Base-by-base conservation (phyloP, 2,329 filamentous ascomycete species). In the Pestalotiopsis fici region DNA sequence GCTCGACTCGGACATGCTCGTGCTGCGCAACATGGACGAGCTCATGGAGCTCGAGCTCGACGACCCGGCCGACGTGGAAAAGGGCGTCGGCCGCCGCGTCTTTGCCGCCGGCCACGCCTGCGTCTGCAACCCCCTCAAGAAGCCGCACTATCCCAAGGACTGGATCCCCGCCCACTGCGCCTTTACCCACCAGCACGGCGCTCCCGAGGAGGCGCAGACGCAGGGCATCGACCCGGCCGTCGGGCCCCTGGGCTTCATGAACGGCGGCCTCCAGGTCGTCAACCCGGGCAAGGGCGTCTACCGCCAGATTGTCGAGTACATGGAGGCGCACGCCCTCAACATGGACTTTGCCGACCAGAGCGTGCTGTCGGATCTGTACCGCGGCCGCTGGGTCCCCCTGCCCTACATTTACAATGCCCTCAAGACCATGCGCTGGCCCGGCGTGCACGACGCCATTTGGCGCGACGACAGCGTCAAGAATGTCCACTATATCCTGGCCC, bases 1-100 rank as follows among this genome's bases (percentile, higher is more conserved):
- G 80, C 85, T 97, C 65, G 94, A 97, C 81, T 92, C 91, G 75
- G 94, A 97, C 81, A 97, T 97, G 94, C 82, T 97, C 63, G 89
- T 93, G 7, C 80, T 91, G 71, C 85, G 85, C 74, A 97, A 97
- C 80, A 97, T 97, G 93, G 94, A 97, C 78, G 94, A 97, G 82
- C 83, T 97, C 72, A 97, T 97, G 93, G 89, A 93, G n/a, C 73
- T 97, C 62, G 82, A 88, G 69, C 87, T 97, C 59, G 93, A 95
- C 78, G 75, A 82, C 23, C 82, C 87, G 69, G 67, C 9, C 27
- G 66, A 27, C 11, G 60, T 80, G 56, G 70, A 69, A 9, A 50
- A 65, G 12, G 66, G 70, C 12, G 82, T 81, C 21, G 88, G 91
- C 25, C 77, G 85, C 57, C 85, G 87, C 57, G 92, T 97, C 39